Conservation (phyloP, 352 stramenopile species). For the Phytophthora europaea region DNA sequence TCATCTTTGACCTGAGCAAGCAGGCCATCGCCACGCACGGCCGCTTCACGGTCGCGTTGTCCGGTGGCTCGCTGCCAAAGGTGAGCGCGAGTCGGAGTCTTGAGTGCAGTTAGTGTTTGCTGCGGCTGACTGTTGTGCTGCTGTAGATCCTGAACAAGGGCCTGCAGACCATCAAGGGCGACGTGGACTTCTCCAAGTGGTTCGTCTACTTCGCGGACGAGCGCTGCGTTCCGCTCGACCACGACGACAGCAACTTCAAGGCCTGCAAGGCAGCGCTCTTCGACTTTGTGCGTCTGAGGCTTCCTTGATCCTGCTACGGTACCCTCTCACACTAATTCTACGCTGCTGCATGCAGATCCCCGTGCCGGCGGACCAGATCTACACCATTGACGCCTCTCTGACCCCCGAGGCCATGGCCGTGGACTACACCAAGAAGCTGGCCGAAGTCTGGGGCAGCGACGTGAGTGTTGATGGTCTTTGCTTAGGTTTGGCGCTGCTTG, state of each 20-base stretch:
- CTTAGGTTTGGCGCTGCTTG: not conserved
- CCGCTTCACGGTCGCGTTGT: constrained; percentile 89
- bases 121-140: not conserved
- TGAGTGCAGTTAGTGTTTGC: not conserved
- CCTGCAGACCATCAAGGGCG: constrained; percentile 74
- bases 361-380: constrained; percentile 77
- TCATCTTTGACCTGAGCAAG: constrained; percentile 76
- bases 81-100: constrained; percentile 27
- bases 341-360: constrained; percentile 22
- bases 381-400: constrained; percentile 91
- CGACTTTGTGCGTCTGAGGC: constrained; percentile 59
- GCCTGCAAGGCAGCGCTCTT: constrained; percentile 93
- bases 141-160: constrained; percentile 85
- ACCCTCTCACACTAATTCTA: not conserved
- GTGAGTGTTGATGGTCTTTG: constrained; percentile 33
- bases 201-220: constrained; percentile 99
- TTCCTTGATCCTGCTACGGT: not conserved
- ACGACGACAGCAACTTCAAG: constrained; percentile 97
- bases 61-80: constrained; percentile 88
- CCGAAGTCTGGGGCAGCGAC: constrained; percentile 68
- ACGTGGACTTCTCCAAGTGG: constrained; percentile 96
- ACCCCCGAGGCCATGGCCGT: constrained; percentile 69
- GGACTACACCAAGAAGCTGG: constrained; percentile 83
- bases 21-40: constrained; percentile 64
- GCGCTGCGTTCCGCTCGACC: constrained; percentile 93